Percentiles rank a stretch among this genome's conserved stretches.
These are phyloP conservation scores for Cryomyces minteri DNA, from an alignment of 495 filamentous ascomycete species.

Conservation along the genomic window DNA sequence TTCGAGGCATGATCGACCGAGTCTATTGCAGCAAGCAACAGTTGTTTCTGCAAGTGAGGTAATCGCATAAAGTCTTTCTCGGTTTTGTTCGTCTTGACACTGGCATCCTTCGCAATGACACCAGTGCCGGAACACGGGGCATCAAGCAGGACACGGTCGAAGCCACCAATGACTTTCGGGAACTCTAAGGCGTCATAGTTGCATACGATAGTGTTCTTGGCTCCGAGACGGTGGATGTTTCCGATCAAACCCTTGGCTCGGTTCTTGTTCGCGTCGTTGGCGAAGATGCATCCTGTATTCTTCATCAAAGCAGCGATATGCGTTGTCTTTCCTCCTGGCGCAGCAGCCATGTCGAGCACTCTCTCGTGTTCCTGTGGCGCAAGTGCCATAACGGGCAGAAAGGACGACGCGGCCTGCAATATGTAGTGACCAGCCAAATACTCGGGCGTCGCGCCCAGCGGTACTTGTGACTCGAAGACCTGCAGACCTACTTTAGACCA, in stretches of 20 bases:
- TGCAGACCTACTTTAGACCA: constrained; percentile 97
- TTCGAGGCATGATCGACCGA: constrained; percentile 70
- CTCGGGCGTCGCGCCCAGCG: constrained; percentile 93
- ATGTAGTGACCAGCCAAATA: constrained; percentile 97
- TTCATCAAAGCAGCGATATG: constrained; percentile 96
- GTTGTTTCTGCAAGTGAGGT: constrained; percentile 85
- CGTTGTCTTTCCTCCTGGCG: constrained; percentile 93
- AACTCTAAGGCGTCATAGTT: constrained; percentile 87
- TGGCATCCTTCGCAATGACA: constrained; percentile 89
- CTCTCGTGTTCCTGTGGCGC: constrained; percentile 87
- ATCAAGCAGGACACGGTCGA: constrained; percentile 69
- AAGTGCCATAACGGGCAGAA: constrained; percentile 94
- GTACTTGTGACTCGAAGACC: constrained; percentile 83
- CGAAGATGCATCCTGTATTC: constrained; percentile 90
- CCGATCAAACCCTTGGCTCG: constrained; percentile 94
- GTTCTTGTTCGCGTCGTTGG: constrained; percentile 85
- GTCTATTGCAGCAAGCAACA: constrained; percentile 86
- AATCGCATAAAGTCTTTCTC: constrained; percentile 82
- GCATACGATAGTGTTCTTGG: constrained; percentile 84
- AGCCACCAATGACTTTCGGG: constrained; percentile 84
- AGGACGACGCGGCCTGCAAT: constrained; percentile 88
- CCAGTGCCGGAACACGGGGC: constrained; percentile 69
- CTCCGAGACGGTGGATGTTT: constrained; percentile 91
- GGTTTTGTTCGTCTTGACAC: constrained; percentile 93
- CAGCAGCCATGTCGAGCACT: constrained; percentile 87